Conservation (phyloP, 75 land plant genomes). For the Azolla pinnata region DNA sequence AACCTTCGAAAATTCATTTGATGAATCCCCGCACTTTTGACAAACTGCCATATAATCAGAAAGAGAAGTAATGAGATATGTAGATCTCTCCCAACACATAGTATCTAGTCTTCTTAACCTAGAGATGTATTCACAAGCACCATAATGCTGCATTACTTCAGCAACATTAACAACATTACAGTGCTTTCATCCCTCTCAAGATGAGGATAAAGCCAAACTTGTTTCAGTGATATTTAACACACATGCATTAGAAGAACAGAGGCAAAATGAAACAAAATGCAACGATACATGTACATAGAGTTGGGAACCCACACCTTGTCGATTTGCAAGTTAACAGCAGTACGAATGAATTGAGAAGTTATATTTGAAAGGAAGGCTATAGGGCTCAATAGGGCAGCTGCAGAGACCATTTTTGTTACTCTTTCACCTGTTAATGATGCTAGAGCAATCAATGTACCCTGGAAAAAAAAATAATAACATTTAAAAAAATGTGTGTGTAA, state of each 20-base stretch:
- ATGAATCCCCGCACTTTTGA: constrained; percentile 54
- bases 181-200: too few species aligned
- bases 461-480: constrained; percentile 8
- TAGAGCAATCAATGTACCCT: constrained; percentile 88
- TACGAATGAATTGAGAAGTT: constrained; percentile 43
- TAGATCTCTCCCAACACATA: not conserved
- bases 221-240: too few species aligned
- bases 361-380: constrained; percentile 75
- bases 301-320: constrained; percentile 32
- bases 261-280: too few species aligned
- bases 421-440: constrained; percentile 74
- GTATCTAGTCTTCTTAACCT: too few species aligned
- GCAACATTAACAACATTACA: too few species aligned
- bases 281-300: too few species aligned
- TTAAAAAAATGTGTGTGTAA: too few species aligned
- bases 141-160: too few species aligned
- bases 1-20: constrained; percentile 83
- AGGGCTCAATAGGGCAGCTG: constrained; percentile 81
- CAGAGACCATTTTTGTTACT: constrained; percentile 50
- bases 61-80: not conserved
- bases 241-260: too few species aligned
- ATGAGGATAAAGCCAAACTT: too few species aligned
- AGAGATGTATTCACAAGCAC: too few species aligned
- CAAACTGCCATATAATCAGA: constrained; percentile 7
- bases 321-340: constrained; percentile 48